Percentiles rank a stretch among this genome's conserved stretches.
These are phyloP conservation scores for Trichosporon asahii DNA, from an alignment of 1,284 basidiomycete genomes.

Conservation along the genomic window DNA sequence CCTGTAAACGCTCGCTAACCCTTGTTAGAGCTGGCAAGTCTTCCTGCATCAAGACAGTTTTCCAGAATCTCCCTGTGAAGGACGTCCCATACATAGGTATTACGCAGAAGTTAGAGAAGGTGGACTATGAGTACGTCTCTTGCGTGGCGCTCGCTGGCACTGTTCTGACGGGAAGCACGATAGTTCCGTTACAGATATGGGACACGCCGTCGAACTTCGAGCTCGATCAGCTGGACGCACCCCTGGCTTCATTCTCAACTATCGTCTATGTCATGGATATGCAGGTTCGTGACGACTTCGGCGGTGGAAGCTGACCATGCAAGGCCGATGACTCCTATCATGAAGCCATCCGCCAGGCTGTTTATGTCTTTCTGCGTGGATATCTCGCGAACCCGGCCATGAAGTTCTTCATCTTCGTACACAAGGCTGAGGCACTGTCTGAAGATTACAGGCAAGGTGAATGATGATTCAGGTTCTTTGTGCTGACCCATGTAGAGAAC, in stretches of 20 bases:
- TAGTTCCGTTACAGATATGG: constrained; percentile 91
- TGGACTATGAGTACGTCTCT: constrained; percentile 69
- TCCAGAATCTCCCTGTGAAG: constrained; percentile 76
- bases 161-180: constrained; percentile 59
- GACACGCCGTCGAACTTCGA: constrained; percentile 86
- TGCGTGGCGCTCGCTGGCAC: not conserved
- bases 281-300: constrained; percentile 60
- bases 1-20: not conserved
- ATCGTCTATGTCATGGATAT: constrained; percentile 97
- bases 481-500: constrained; percentile 61
- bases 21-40: constrained; percentile 78
- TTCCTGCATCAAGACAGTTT: constrained; percentile 85
- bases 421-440: constrained; percentile 89
- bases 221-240: constrained; percentile 67
- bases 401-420: constrained; percentile 88
- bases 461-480: constrained; percentile 31
- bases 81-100: constrained; percentile 90
- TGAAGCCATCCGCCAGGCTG: constrained; percentile 71
- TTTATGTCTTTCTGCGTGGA: constrained; percentile 69
- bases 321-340: constrained; percentile 55
- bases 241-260: constrained; percentile 69
- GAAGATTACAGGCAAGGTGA: constrained; percentile 88
- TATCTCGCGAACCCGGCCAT: constrained; percentile 73
- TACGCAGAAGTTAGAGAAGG: constrained; percentile 71
- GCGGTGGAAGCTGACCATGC: not conserved